Evolutionary conservation across 2,329 filamentous ascomycete species (phyloP).

Genomic region (Trichoderma atroviride): DNA sequence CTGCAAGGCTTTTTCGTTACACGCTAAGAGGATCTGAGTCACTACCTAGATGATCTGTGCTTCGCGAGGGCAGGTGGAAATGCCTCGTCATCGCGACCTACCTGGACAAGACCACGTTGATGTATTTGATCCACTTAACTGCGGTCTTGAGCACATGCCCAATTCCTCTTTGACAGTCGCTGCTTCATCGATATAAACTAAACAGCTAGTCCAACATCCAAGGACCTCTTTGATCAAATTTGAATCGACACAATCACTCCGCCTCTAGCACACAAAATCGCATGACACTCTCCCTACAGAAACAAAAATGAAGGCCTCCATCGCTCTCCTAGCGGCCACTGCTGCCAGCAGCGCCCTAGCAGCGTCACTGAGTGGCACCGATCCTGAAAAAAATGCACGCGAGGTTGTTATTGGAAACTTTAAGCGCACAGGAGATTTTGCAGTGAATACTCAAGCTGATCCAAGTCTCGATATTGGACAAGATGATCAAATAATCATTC

Average conservation of each 20-base stretch:
- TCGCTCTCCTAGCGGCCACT: constrained; percentile 13
- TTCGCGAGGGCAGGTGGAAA: neutral
- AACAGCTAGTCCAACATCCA: neutral
- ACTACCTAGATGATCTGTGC: neutral
- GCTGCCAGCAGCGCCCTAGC: neutral
- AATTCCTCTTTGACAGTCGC: neutral
- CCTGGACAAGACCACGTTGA: neutral
- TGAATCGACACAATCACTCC: neutral
- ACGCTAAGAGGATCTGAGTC: neutral
- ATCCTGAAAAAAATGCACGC: neutral
- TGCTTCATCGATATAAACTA: neutral
- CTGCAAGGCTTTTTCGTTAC: neutral
- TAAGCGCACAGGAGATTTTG: neutral
- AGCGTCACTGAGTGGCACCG: neutral
- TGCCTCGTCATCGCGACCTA: neutral
- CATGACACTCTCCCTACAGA: neutral
- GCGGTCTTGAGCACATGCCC: neutral
- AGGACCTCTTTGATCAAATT: neutral
- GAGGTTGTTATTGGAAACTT: neutral
- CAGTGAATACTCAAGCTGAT: neutral
- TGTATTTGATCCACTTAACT: neutral
- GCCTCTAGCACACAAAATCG: neutral
- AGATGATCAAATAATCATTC: neutral
- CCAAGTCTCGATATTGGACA: neutral
- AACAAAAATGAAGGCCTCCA: constrained; percentile 1